Conservation (phyloP, 257 asterid species). For the Echium plantagineum region DNA sequence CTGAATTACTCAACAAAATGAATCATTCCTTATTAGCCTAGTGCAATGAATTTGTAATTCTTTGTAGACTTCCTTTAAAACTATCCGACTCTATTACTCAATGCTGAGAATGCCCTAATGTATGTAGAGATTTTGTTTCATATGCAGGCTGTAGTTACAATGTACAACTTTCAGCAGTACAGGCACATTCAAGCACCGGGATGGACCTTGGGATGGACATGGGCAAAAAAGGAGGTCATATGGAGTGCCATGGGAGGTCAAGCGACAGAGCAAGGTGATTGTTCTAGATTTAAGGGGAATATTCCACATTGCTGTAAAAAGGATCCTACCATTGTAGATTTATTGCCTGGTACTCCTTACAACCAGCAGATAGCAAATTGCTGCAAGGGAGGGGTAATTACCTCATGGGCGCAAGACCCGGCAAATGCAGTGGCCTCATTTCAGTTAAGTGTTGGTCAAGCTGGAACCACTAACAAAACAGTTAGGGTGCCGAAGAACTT, state of each 20-base stretch:
- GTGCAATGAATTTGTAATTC: too few species aligned
- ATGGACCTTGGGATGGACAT: conserved; percentile 88
- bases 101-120: background rate
- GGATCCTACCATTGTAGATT: conserved; percentile 66
- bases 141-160: conserved; percentile 59
- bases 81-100: background rate
- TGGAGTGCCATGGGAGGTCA: conserved; percentile 72
- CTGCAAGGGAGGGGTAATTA: too few species aligned
- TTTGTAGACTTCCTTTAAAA: background rate
- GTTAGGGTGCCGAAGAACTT: conserved; percentile 68
- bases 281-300: conserved; percentile 57
- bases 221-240: conserved; percentile 93
- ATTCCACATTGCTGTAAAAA: conserved; percentile 73
- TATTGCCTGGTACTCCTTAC: conserved; percentile 6
- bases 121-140: background rate
- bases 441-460: conserved; percentile 64
- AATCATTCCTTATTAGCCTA: background rate
- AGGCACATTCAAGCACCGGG: conserved; percentile 64
- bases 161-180: conserved; percentile 83
- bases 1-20: background rate
- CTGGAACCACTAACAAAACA: conserved; percentile 75
- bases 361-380: too few species aligned
- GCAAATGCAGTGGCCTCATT: conserved; percentile 53
- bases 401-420: conserved; percentile 53
- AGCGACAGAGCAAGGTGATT: conserved; percentile 87